phyloP scores from a whole-genome alignment of 2,329 filamentous ascomycete genomes.

The Decorospora gaudefroyi region DNA sequence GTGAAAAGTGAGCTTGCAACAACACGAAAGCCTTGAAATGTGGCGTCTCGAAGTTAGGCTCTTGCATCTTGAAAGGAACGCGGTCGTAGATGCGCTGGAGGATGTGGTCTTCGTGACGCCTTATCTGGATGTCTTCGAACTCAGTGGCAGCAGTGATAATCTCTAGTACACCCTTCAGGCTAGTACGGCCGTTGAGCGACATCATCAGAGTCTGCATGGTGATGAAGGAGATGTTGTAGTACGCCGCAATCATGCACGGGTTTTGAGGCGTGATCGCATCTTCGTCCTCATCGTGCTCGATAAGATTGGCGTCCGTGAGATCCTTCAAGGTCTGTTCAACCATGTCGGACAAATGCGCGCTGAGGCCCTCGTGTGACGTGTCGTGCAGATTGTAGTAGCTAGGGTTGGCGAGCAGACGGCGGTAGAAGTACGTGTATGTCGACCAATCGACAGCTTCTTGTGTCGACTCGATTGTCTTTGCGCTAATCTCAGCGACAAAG shows the following conservation, averaged over 20 bases:
- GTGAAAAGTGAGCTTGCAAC: slow-evolving; percentile 93
- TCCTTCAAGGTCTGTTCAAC: slow-evolving; percentile 93
- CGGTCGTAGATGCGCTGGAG: slow-evolving; percentile 92
- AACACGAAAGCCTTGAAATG: slow-evolving; percentile 99
- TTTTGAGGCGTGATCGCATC: slow-evolving; percentile 88
- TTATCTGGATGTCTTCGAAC: slow-evolving; percentile 92
- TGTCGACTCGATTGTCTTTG: slow-evolving; percentile 90
- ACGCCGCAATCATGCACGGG: slow-evolving; percentile 95
- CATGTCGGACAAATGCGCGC: slow-evolving; percentile 88
- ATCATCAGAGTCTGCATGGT: slow-evolving; percentile 99
- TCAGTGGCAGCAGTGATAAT: slow-evolving; percentile 97
- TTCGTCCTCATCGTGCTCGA: slow-evolving; percentile 88
- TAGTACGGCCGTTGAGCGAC: slow-evolving; percentile 84
- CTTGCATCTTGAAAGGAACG: slow-evolving; percentile 91
- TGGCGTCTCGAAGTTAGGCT: slow-evolving; percentile 85
- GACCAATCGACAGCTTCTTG: slow-evolving; percentile 99
- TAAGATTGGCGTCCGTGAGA: slow-evolving; percentile 88
- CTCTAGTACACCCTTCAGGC: slow-evolving; percentile 95
- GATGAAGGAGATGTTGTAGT: slow-evolving; percentile 99
- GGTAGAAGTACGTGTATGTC: slow-evolving; percentile 98
- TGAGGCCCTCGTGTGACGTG: slow-evolving; percentile 89
- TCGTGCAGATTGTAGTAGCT: slow-evolving; percentile 93
- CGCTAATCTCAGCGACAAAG: slow-evolving; percentile 96
- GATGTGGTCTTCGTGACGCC: slow-evolving; percentile 86
- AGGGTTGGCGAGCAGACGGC: slow-evolving; percentile 89